Evolutionary conservation across 305 asterid species (phyloP), one percentile per base, ranked within the genome.

Genomic region (Caryopteris hybrid): DNA sequence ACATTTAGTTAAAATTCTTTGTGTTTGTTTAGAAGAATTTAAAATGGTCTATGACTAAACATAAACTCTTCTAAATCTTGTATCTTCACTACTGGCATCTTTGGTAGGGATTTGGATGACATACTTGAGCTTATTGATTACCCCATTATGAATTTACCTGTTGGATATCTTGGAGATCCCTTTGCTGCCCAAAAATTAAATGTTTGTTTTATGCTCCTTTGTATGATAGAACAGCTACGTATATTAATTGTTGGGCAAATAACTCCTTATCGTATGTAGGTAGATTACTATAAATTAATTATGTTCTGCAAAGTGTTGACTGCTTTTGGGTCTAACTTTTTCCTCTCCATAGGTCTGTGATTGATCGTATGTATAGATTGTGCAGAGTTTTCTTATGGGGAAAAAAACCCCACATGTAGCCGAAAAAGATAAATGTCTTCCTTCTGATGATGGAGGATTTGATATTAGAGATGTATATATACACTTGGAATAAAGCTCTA

Each of bases 91-190:
- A 20, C 13, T 0, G 48, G 50, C 0, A 10, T 59, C 0, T 3
- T 3, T 23, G 58, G 9, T 5, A 23, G 8, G 0, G 36, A 52
- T 0, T 2, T 52, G 0, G 58, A 52, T 12, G 11, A 22, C 1
- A 52, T 20, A 4, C 16, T 3, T 2, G 6, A 2, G 0, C 0
- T 59, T 5, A 8, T 39, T 1, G 21, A 23, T 0, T 59, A 4
- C 4, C 34, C 18, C 0, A 0, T 0, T 0, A 21, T 33, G 0
- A 4, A 1, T 0, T 6, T 38, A 0, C 8, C 21, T 2, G 47
- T 39, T 11, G 2, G 21, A 0, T 59, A 38, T 0, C 6, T 59
- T 2, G 36, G 51, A 0, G 31, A 38, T 1, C 22, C 51, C 0
- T 8, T 59, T 1, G 34, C 29, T 2, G 0, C 51, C 0, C 36